Base-by-base conservation (phyloP, 768 basidiomycete species). In the Coprinopsis cinerea region DNA sequence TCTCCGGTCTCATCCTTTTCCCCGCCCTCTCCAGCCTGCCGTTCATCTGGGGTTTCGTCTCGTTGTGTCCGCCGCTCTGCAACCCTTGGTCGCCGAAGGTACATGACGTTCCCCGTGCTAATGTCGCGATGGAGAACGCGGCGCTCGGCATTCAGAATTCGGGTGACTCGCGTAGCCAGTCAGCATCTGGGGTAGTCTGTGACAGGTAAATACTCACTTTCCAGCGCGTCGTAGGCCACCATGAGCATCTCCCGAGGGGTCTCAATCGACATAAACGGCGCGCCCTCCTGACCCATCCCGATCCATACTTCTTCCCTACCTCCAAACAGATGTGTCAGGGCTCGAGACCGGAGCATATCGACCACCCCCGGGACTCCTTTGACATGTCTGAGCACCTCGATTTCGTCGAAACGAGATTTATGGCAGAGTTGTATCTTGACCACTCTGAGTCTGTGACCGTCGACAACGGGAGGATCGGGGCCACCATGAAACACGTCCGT, bases 101-200 rank as follows among this genome's bases (percentile, higher is more conserved):
- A 20, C 30, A 47, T 5, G 30, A 47, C 25, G 45, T 47, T 47
- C 10, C 45, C 45, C 6, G 1, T 35, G 24, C 45, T 47, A 18
- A 47, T 18, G 45, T 47, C 45, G 10, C 45, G 45, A 35, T 47
- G 45, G 27, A 47, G 45, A 10, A 47, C 45, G 11, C 35, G 11
- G 18, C 27, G 45, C 32, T 47, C 30, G 37, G 6, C 7, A 17
- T 39, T 9, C 9, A 39, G 37, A 7, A 20, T 17, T 9, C 37
- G 37, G 18, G 37, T 39, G 18, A 39, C 37, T 39, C 9, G 17
- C 18, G 13, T n/a, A n/a, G n/a, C n/a, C n/a, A 17, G 37, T 39
- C 9, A 39, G 37, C 30, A n/a, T n/a, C 30, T 32, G 7, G 30
- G 37, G 6, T 14, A 18, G 18, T 13, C 7, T 6, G 17, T 17